A percentile compares a stretch with the other conserved stretches of the same genome.
Evolutionary conservation across 2,329 filamentous ascomycete species (phyloP).

Genomic region (Curvularia spicifera): DNA sequence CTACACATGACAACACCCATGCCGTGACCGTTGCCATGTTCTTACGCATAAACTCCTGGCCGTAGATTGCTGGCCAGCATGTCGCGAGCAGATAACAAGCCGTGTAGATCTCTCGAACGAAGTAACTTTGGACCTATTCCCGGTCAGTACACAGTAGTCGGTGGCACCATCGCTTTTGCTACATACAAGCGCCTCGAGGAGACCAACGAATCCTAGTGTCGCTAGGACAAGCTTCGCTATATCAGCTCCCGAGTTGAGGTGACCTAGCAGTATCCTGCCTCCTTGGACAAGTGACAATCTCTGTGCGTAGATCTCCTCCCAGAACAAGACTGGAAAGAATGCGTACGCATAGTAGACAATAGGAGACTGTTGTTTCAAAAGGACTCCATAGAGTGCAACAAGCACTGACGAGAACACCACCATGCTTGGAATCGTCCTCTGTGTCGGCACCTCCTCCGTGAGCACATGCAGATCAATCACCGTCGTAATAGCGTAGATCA

Average conservation of each 20-base stretch:
- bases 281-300: constrained; percentile 73
- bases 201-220: constrained; percentile 68
- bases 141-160: constrained; percentile 7
- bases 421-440: constrained; percentile 65
- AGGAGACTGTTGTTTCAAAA: constrained; percentile 80
- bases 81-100: constrained; percentile 76
- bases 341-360: constrained; percentile 88
- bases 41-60: constrained; percentile 70
- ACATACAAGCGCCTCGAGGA: constrained; percentile 75
- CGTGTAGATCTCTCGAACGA: constrained; percentile 86
- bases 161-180: not conserved
- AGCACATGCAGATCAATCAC: constrained; percentile 89
- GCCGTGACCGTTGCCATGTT: constrained; percentile 69
- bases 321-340: constrained; percentile 91
- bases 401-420: constrained; percentile 77
- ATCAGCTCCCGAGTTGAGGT: constrained; percentile 67
- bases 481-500: constrained; percentile 86
- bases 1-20: constrained; percentile 77
- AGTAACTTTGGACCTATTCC: constrained; percentile 83
- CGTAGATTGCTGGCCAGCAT: constrained; percentile 79
- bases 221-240: constrained; percentile 68
- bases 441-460: constrained; percentile 69
- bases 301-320: constrained; percentile 90
- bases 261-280: constrained; percentile 69
- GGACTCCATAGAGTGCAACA: constrained; percentile 77